A percentile compares a stretch with the other conserved stretches of the same genome.
These are phyloP conservation scores for Trametes polyzona DNA, from an alignment of 1,284 basidiomycete genomes.

Conservation along the genomic window DNA sequence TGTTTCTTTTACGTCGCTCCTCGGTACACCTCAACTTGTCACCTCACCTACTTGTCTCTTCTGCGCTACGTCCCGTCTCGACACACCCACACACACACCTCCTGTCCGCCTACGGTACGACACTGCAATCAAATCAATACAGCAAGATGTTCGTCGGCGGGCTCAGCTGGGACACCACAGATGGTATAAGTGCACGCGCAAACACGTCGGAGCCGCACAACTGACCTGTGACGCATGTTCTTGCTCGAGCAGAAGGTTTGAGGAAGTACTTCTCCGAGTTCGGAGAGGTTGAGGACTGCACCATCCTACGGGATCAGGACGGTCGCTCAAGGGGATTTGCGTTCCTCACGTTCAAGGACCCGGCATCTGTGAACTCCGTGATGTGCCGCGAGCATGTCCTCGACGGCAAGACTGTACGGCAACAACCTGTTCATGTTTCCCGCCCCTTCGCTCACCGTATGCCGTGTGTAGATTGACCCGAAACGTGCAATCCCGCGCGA, in stretches of 20 bases:
- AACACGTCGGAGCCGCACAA: conserved; percentile 3
- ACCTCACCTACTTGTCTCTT: conserved; percentile 30
- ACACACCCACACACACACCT: neutral
- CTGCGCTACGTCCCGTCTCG: conserved; percentile 13
- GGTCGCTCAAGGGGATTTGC: conserved; percentile 93
- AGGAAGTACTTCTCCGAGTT: conserved; percentile 72
- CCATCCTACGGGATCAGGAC: conserved; percentile 90
- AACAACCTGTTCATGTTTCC: neutral
- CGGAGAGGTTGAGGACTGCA: conserved; percentile 86
- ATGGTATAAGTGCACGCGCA: conserved; percentile 60
- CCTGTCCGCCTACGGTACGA: conserved; percentile 20
- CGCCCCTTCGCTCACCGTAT: neutral
- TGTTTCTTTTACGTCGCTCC: conserved; percentile 32
- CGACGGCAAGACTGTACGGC: conserved; percentile 74
- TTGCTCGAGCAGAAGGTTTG: conserved; percentile 57
- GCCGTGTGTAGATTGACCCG: conserved; percentile 78
- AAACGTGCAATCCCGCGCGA: conserved; percentile 93
- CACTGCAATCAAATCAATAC: conserved; percentile 34
- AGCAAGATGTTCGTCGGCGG: conserved; percentile 99
- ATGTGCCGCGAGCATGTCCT: conserved; percentile 82
- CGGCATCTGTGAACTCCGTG: conserved; percentile 78
- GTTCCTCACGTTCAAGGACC: conserved; percentile 89
- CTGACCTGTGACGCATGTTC: conserved; percentile 1
- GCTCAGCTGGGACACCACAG: conserved; percentile 96
- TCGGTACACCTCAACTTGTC: conserved; percentile 32